Evolutionary conservation across 352 stramenopile genomes (phyloP), one percentile per base, ranked within the genome.

Genomic region (Phytophthora syringae): DNA sequence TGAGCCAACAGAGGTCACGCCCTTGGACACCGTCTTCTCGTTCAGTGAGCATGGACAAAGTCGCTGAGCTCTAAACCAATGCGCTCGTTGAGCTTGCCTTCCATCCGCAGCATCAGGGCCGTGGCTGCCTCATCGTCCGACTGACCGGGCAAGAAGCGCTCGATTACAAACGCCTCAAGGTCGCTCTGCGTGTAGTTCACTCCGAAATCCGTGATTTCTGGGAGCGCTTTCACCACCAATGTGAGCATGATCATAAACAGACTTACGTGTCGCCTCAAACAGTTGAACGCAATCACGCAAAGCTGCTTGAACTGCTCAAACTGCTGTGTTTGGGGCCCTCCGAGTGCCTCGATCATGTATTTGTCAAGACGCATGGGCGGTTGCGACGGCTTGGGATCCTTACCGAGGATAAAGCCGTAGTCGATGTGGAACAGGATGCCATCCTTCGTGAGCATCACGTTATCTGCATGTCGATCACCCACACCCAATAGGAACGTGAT

Each of bases 401-500:
- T 93, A 40, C 98, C 98, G 60, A 99, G 90, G 59, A 99, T 99
- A 67, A 99, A 99, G 5, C 97, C 97, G 74, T 99, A 99, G 82
- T 98, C 98, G 70, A 99, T 99, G 68, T 99, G 98, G 79, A 99
- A 99, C 32, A 99, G 87, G 60, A 98, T 93, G 11, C 98, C 98
- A 64, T 94, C 91, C 36, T 93, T 93, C 30, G 87, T 95, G 5
- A 99, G 84, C 96, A 99, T 98, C 48, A 99, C 97, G 72, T 99
- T 99, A 76, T 99, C 98, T 6, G 98, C 87, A 70, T 99, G 98
- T 5, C 98, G 84, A 80, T 99, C 98, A 22, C 98, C 98, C 47
- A 99, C 97, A 27, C 97, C 97, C n/a, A 99, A 70, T 15, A 99
- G 69, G 69, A 99, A 99, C 24, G 98, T 99, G 52, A 99, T 98